Percentiles rank a stretch among this genome's conserved stretches.
Evolutionary conservation across 164 flowering plant genomes (phyloP).

Genomic region (Kingdonia uniflora): DNA sequence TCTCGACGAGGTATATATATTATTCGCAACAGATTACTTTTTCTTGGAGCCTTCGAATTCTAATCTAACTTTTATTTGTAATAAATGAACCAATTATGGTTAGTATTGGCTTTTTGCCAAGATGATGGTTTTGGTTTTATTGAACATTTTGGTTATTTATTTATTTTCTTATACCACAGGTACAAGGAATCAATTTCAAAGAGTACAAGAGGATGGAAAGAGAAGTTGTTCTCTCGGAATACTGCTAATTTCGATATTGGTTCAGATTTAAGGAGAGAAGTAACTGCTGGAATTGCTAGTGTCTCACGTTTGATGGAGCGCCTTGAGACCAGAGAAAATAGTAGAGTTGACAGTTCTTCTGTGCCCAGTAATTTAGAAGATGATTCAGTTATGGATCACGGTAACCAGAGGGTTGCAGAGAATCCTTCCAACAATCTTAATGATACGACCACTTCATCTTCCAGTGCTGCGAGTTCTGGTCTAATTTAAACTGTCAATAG

Average conservation of each 20-base stretch:
- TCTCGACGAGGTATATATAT: conserved; percentile 46
- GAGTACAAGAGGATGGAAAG: conserved; percentile 79
- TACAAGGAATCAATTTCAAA: conserved; percentile 73
- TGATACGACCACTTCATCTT: conserved; percentile 23
- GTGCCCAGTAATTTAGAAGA: conserved; percentile 16
- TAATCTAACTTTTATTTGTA: no score
- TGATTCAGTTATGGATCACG: conserved; percentile 19
- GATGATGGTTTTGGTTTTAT: no score
- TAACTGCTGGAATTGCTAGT: conserved; percentile 52
- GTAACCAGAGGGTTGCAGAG: conserved; percentile 24
- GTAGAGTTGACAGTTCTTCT: conserved; percentile 21
- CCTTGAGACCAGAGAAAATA: conserved; percentile 37
- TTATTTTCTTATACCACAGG: conserved; percentile 16
- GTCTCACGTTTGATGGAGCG: conserved; percentile 53
- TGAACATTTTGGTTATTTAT: no score
- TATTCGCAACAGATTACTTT: no score
- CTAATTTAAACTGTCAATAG: conserved; percentile 24
- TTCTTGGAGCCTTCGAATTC: no score
- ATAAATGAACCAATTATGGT: no score
- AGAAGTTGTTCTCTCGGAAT: conserved; percentile 60
- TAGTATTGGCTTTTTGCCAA: no score
- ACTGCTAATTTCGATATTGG: conserved; percentile 39
- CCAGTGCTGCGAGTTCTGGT: conserved; percentile 45
- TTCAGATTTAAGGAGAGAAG: conserved; percentile 54
- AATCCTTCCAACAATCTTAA: conserved; percentile 14